Percentiles rank a stretch among this genome's conserved stretches.
These are phyloP conservation scores for Russula ochroleuca DNA, from an alignment of 768 basidiomycete species.

Conservation along the genomic window DNA sequence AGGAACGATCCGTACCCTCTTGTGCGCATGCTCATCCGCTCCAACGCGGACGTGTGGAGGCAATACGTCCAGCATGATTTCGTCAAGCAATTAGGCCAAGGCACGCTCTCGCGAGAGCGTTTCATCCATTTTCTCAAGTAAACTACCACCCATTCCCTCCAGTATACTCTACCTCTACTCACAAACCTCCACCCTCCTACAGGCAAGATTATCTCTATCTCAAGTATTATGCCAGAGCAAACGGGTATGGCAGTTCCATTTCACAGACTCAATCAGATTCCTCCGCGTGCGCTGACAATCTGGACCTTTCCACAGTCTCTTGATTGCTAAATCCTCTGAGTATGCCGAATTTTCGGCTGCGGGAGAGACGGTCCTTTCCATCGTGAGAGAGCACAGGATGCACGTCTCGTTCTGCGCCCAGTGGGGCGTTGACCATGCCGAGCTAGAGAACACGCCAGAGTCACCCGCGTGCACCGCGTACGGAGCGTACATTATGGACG, in stretches of 20 bases:
- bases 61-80: slow-evolving; percentile 82
- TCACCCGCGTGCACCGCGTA: slow-evolving; percentile 76
- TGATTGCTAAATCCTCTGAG: slow-evolving; percentile 70
- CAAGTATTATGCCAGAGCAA: slow-evolving; percentile 81
- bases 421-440: slow-evolving; percentile 61
- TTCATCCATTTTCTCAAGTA: slow-evolving; percentile 87
- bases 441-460: slow-evolving; percentile 61
- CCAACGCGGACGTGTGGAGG: slow-evolving; percentile 56
- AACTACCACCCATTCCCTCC: slow-evolving; percentile 28
- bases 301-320: slow-evolving; percentile 43
- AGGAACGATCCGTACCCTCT: slow-evolving; percentile 63
- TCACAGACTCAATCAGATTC: not conserved
- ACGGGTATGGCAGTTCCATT: slow-evolving; percentile 45
- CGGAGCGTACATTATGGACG: slow-evolving; percentile 79
- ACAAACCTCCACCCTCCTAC: not conserved
- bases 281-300: not conserved
- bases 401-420: slow-evolving; percentile 67
- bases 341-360: slow-evolving; percentile 61
- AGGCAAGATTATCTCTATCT: slow-evolving; percentile 83
- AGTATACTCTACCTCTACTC: not conserved
- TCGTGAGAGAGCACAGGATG: slow-evolving; percentile 65
- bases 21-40: slow-evolving; percentile 56
- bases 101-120: slow-evolving; percentile 56
- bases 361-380: slow-evolving; percentile 55
- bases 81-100: slow-evolving; percentile 67